phyloP scores from a whole-genome alignment of 345 rosid genomes.

The Aegle marmelos region DNA sequence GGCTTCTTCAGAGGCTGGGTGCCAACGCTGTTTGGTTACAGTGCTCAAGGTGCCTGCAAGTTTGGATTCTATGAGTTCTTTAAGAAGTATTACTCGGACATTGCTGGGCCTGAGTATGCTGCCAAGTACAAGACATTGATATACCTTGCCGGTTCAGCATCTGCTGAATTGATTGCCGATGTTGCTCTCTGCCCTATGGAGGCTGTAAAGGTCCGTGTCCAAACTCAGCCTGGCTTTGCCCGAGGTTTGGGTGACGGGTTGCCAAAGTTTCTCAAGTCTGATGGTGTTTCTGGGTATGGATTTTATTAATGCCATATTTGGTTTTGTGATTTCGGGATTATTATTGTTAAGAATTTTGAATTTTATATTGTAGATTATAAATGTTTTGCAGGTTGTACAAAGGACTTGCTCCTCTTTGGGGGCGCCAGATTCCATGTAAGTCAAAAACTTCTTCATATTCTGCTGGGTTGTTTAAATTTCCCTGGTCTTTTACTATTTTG shows the following conservation, averaged over 20 bases:
- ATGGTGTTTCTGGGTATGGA: constrained; percentile 68
- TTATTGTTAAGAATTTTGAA: neutral
- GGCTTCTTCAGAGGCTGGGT: constrained; percentile 92
- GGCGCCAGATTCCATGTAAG: constrained; percentile 98
- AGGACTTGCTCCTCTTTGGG: constrained; percentile 94
- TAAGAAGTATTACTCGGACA: constrained; percentile 91
- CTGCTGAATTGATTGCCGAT: constrained; percentile 92
- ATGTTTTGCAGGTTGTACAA: constrained; percentile 63
- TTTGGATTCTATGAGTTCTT: constrained; percentile 81
- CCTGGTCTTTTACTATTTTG: neutral
- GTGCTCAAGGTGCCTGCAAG: constrained; percentile 97
- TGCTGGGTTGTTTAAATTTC: neutral
- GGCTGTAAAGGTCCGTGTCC: constrained; percentile 94
- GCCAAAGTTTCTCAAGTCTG: constrained; percentile 72
- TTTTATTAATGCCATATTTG: neutral
- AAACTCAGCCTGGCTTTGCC: constrained; percentile 95
- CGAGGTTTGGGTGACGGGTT: constrained; percentile 86
- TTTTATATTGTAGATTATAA: neutral
- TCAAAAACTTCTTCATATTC: neutral
- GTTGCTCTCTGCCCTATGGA: constrained; percentile 94
- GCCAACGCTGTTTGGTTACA: constrained; percentile 87
- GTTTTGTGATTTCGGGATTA: neutral
- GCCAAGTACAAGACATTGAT: constrained; percentile 83
- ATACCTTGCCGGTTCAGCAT: constrained; percentile 94
- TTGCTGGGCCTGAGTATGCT: constrained; percentile 88